Evolutionary conservation across 1,139 yeast species (phyloP), one percentile per base, ranked within the genome.

Genomic region (Sugiyamaella novakii): DNA sequence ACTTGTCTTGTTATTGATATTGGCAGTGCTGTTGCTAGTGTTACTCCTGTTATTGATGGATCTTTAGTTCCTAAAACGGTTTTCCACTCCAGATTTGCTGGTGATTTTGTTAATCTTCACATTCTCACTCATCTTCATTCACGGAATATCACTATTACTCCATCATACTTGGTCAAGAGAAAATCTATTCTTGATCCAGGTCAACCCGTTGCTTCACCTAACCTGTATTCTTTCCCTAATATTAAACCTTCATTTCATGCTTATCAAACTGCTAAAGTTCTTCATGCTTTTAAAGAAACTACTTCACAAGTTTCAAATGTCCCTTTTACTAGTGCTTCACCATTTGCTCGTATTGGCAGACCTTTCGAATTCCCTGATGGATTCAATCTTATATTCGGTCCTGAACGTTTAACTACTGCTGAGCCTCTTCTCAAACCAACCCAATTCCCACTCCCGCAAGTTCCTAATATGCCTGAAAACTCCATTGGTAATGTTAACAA

Each of bases 11-110:
- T 66, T 8, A 64, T 68, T 14, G 68, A 66, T 50, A 59, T 66
- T 14, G 72, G 71, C 28, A 59, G 68, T 17, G 57, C 65, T 4
- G 64, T 61, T 14, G 62, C 83, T 18, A 82, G 91, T 51, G 95
- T 87, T 3, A 84, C 96, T 1, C 98, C 99, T 0, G 95, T 92
- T 4, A 81, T 91, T 49, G 98, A 94, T 68, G 99, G 98, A 12
- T 53, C 58, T 14, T 60, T 69, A 42, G 56, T 66, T 17, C 43
- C 58, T 31, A 68, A 68, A 52, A 68, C 70, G 11, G 63, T 63
- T 2, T 56, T 59, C 48, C 67, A 67, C 49, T 62, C 70, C 22
- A 61, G 69, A 30, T 66, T 64, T 52, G 77, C 75, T 6, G 77
- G 77, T 8, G 75, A 72, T 53, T 72, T 71, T 47, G 52, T 71